Conservation (phyloP, 1,139 yeast genomes). For the Geotrichum restrictum region DNA sequence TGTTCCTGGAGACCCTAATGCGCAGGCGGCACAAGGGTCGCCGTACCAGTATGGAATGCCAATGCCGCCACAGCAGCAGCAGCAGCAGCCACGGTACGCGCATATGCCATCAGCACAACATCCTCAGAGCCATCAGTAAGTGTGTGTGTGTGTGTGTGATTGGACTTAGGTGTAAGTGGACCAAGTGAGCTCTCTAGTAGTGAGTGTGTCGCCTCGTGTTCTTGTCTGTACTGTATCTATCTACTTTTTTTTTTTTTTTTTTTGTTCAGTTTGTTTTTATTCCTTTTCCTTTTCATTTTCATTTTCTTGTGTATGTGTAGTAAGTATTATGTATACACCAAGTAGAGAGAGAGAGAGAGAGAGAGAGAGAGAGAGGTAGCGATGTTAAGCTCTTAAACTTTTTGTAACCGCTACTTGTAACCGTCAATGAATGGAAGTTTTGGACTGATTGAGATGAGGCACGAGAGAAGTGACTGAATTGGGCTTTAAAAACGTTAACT, state of each 20-base stretch:
- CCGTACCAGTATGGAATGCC: conserved; percentile 7
- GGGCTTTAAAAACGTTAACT: too few species aligned
- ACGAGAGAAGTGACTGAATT: too few species aligned
- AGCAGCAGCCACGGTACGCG: not conserved
- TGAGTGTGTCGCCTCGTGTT: too few species aligned
- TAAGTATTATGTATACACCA: not conserved
- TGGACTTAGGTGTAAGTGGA: too few species aligned
- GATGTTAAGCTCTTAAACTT: too few species aligned
- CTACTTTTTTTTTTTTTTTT: not conserved
- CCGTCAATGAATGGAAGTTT: too few species aligned
- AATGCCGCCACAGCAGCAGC: conserved; percentile 13
- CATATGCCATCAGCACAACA: conserved; percentile 2
- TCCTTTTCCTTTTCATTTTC: not conserved
- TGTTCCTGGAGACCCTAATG: conserved; percentile 10
- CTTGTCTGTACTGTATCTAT: too few species aligned
- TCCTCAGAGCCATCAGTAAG: conserved; percentile 3
- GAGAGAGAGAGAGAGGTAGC: too few species aligned
- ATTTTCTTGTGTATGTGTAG: not conserved
- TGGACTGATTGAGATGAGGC: too few species aligned
- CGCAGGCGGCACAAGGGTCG: not conserved
- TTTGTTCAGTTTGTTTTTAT: not conserved
- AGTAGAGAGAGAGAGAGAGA: not conserved
- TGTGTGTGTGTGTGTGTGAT: not conserved
- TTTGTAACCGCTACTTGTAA: too few species aligned
- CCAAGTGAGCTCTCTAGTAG: too few species aligned